phyloP scores from a whole-genome alignment of 2,329 filamentous ascomycete genomes.

The Coniochaeta prunicola region DNA sequence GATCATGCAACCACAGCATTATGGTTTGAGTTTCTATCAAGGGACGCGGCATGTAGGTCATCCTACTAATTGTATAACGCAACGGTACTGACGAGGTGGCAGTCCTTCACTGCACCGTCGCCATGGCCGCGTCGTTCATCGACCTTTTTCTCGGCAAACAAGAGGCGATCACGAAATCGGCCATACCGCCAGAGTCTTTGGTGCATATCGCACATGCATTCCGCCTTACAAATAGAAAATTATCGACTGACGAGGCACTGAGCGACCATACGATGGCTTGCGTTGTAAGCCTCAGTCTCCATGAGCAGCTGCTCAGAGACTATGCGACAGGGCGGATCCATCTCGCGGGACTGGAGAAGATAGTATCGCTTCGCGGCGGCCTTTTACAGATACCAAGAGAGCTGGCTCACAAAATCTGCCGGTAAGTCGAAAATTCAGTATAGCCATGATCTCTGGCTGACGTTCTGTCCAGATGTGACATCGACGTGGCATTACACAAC shows the following conservation, averaged over 20 bases:
- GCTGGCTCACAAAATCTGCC: background rate
- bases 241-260: background rate
- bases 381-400: background rate
- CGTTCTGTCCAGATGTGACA: background rate
- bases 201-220: background rate
- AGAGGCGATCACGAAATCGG: background rate
- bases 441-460: too few species aligned
- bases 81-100: background rate
- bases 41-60: background rate
- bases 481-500: background rate
- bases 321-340: background rate
- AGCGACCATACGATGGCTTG: background rate
- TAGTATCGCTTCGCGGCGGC: background rate
- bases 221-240: background rate
- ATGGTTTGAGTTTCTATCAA: background rate
- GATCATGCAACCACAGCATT: background rate
- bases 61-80: background rate
- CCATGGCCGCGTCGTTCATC: background rate
- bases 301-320: background rate
- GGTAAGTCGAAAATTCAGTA: background rate
- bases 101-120: constrained; percentile 1
- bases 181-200: background rate
- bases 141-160: background rate
- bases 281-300: background rate
- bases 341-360: background rate